A percentile compares a stretch with the other conserved stretches of the same genome.
Conservation (phyloP, 768 basidiomycete species). For the Termitomyces sp. region DNA sequence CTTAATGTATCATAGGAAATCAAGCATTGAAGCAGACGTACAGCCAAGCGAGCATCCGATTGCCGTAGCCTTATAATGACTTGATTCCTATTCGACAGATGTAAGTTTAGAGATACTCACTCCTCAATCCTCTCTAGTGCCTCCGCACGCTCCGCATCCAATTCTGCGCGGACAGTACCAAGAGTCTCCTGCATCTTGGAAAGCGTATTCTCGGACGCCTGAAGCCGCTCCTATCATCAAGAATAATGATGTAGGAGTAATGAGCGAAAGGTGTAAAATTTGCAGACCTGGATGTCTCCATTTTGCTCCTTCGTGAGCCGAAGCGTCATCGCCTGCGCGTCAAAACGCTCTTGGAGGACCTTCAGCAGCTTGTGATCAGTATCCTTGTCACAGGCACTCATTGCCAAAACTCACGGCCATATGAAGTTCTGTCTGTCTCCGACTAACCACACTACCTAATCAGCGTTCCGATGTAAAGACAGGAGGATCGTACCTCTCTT, state of each 20-base stretch:
- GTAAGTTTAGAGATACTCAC: not conserved
- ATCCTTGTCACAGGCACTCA: not conserved
- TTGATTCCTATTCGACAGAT: not conserved
- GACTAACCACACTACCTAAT: not conserved
- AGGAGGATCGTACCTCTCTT: not conserved
- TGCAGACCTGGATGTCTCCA: constrained; percentile 39
- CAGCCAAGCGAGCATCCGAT: constrained; percentile 3
- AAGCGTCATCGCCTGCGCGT: constrained; percentile 48
- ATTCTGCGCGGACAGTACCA: not conserved
- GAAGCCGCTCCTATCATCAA: constrained; percentile 15
- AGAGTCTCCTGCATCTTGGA: not conserved
- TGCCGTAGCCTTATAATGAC: not conserved
- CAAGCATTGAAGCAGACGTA: not conserved
- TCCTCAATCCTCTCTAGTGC: not conserved
- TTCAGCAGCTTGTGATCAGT: not conserved
- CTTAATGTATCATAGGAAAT: not conserved
- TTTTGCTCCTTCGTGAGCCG: constrained; percentile 48
- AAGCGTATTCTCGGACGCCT: constrained; percentile 9
- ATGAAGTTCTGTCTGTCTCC: constrained; percentile 4
- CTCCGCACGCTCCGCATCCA: not conserved
- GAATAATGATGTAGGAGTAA: not conserved
- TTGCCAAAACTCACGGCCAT: constrained; percentile 1
- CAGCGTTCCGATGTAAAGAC: not conserved
- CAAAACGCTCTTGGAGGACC: constrained; percentile 54
- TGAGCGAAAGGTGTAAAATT: not conserved